These are phyloP conservation scores for Apiospora marii DNA, from an alignment of 2,329 filamentous ascomycete species.

Conservation along the genomic window DNA sequence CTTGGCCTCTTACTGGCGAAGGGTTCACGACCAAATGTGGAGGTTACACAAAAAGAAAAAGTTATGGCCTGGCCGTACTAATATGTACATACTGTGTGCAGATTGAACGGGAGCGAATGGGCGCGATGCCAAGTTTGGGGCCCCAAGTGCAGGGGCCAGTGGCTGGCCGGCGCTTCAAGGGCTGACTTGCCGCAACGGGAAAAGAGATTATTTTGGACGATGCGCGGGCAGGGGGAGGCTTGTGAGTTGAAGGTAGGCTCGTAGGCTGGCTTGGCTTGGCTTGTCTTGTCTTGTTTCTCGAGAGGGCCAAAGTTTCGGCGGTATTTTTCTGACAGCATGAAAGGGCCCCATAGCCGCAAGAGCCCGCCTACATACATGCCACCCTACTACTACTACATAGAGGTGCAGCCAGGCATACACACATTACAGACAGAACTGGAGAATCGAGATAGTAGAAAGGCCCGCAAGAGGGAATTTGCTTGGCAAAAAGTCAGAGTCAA, in stretches of 20 bases:
- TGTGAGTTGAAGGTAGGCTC: not conserved
- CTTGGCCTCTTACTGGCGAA: not conserved
- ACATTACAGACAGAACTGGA: not conserved
- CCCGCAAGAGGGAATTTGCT: constrained; percentile 7
- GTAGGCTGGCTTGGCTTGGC: not conserved
- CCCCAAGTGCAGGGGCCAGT: constrained; percentile 18
- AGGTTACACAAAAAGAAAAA: constrained; percentile 5
- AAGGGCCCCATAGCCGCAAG: constrained; percentile 4
- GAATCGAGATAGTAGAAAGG: constrained; percentile 10
- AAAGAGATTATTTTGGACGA: constrained; percentile 17
- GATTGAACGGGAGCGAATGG: constrained; percentile 19
- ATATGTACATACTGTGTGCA: constrained; percentile 17
- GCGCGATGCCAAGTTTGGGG: constrained; percentile 21
- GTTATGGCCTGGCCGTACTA: not conserved
- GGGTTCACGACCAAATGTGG: constrained; percentile 7
- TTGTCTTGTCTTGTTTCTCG: constrained; percentile 1
- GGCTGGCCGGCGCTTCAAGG: constrained; percentile 7
- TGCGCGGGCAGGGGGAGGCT: not conserved
- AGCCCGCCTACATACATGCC: not conserved
- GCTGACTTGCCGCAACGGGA: constrained; percentile 17
- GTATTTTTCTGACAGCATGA: constrained; percentile 6
- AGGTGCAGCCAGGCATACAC: not conserved
- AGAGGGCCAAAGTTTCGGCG: constrained; percentile 15
- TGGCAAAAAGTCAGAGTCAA: constrained; percentile 15
- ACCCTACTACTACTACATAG: not conserved